Evolutionary conservation across 192 early-diverging fungal genomes (phyloP), one percentile per base, ranked within the genome.

Genomic region (Coemansia sp.): DNA sequence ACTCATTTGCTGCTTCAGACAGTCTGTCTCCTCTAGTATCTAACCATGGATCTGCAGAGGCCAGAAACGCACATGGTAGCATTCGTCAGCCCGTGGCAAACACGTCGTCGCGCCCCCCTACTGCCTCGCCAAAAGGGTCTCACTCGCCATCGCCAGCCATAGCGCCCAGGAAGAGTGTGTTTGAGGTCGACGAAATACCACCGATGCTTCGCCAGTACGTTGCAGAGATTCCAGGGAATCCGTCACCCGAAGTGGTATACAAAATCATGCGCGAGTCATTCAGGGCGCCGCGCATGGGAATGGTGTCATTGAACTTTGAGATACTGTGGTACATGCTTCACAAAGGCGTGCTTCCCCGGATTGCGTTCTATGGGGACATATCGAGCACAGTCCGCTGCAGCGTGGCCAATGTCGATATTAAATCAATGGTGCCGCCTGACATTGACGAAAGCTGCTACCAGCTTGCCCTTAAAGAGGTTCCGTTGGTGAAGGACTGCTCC

Each of bases 191-290:
- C 41, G 43, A 64, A 5, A 64, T 76, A 38, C 79, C 79, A 11
- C 48, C 63, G 13, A 69, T 76, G n/a, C 70, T 81, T 21, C 37
- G 50, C 21, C 68, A 69, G 37, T 81, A 81, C 15, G 74, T 81
- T 11, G 48, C 70, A 12, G 39, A 42, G 8, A 70, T 81, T 16
- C 74, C 79, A 0, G 79, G 71, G 21, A 64, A 53, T 7, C 70
- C 74, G 16, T 74, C 79, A 1, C 54, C 71, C 18, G 40, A 52
- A 9, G 64, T 47, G 11, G 61, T 81, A 4, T 81, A 81, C 65
- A 52, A 26, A 32, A 76, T 81, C 44, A 73, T 81, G 79, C 79
- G 79, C 39, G 79, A 73, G 61, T 68, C 79, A 43, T 81, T 81
- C 64, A 65, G 63, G 26, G 74, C 79, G 49, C 79, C 79, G 9